Base-by-base conservation (phyloP, 2,329 filamentous ascomycete genomes). In the Monosporascus sp. region DNA sequence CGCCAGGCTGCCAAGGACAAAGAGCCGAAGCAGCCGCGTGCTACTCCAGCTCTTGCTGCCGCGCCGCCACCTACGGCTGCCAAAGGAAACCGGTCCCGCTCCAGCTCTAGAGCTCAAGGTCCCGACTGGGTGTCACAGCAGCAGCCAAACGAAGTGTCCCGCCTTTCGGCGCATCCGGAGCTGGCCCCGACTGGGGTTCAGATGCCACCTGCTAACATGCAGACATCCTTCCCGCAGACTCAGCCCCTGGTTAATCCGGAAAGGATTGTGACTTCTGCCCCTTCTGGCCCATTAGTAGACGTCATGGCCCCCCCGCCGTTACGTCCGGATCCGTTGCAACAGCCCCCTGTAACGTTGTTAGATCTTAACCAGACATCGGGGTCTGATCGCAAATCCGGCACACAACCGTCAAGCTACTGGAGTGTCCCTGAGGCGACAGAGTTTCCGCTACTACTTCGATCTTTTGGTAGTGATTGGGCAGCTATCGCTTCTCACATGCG, bases 371-470 rank as follows among this genome's bases (percentile, higher is more conserved):
- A 76, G 55, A 62, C 67, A 24, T 52, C 69, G 16, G 71, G 72
- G 40, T 68, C 71, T 37, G 80, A 84, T 60, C 78, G 80, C 44
- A 81, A 80, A 54, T 69, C 72, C 9, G 76, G 76, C 22, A 73
- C 73, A 52, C 84, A 86, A 59, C 83, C 87, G 16, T 91, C 87
- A 1, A 93, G 89, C 69, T 94, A 94, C 69, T 94, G 90, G 90
- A 93, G 89, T 63, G 89, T 93, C 22, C 87, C 87, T 1, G 90
- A 94, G 71, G 80, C 87, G 52, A 87, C 80, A 47, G 89, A 92
- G 64, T 94, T 94, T 69, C 85, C 86, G 37, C 81, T 79, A 52
- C 78, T 91, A 54, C 76, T 94, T 47, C 80, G 78, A 49, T 81
- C 90, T 52, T 93, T 91, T 72, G 90, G 90, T 54, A 90, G 86